Percentiles rank a stretch among this genome's conserved stretches.
phyloP scores from a whole-genome alignment of 257 asterid genomes.

The Lavandula angustifolia region DNA sequence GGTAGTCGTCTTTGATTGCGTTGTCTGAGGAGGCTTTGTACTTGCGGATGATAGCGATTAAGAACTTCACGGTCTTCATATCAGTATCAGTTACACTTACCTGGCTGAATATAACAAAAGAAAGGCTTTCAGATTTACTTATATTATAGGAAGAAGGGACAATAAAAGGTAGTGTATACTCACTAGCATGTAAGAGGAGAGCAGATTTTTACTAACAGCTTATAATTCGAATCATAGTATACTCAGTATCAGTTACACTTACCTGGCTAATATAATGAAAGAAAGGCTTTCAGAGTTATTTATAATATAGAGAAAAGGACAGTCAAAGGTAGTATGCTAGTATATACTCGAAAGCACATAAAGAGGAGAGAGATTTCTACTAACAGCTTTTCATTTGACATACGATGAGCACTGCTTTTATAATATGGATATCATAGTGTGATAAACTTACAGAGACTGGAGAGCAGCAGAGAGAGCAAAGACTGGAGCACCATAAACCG shows the following conservation, averaged over 20 bases:
- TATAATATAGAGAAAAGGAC: not conserved
- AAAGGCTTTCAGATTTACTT: conserved; percentile 16
- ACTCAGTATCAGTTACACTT: conserved; percentile 76
- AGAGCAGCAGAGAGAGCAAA: conserved; percentile 76
- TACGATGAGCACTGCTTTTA: not conserved
- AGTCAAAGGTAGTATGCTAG: not conserved
- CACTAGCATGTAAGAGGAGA: not conserved
- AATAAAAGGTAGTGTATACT: not conserved
- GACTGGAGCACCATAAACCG: conserved; percentile 73
- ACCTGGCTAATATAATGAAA: conserved; percentile 53
- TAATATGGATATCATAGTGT: not conserved
- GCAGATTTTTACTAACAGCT: not conserved
- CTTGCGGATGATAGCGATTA: conserved; percentile 56
- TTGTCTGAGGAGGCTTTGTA: conserved; percentile 55
- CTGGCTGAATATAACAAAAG: conserved; percentile 50
- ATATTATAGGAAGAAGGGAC: conserved; percentile 2
- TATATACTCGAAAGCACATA: not conserved
- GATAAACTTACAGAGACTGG: conserved; percentile 73
- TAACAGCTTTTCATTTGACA: not conserved
- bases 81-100: conserved; percentile 76
- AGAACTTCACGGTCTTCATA: conserved; percentile 71
- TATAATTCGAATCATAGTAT: too few species aligned
- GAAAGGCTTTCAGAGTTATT: conserved; percentile 15
- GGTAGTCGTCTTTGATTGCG: conserved; percentile 43
- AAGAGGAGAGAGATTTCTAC: not conserved